These are phyloP conservation scores for Clitoria ternatea DNA, from an alignment of 306 rosid genomes.

Conservation along the genomic window DNA sequence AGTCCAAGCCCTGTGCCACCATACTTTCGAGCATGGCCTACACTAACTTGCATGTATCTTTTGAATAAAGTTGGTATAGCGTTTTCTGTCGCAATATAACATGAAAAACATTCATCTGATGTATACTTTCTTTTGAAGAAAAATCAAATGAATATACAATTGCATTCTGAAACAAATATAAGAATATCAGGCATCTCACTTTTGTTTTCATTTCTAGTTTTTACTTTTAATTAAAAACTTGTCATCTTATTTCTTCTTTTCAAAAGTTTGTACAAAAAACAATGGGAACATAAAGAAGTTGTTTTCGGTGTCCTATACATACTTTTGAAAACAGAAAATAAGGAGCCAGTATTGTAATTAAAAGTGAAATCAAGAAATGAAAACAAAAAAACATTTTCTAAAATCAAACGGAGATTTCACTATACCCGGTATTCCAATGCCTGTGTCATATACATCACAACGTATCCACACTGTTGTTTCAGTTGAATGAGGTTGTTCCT, in stretches of 20 bases:
- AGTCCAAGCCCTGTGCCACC: conserved; percentile 90
- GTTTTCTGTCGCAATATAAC: conserved; percentile 45
- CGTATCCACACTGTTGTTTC: conserved; percentile 68
- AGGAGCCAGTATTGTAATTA: too few species aligned
- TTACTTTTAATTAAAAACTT: too few species aligned
- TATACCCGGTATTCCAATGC: conserved; percentile 90
- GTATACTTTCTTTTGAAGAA: background rate
- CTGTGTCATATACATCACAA: conserved; percentile 84
- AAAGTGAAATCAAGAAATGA: too few species aligned
- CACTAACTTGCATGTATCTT: conserved; percentile 89
- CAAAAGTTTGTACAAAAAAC: too few species aligned
- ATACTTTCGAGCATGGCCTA: conserved; percentile 78
- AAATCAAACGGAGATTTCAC: too few species aligned
- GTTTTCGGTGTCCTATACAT: too few species aligned
- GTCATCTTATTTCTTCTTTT: too few species aligned
- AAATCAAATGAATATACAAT: conserved; percentile 6
- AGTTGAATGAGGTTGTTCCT: conserved; percentile 34
- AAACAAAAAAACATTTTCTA: too few species aligned
- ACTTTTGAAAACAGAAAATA: too few species aligned
- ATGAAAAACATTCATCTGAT: background rate
- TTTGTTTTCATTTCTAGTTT: too few species aligned
- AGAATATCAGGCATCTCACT: too few species aligned
- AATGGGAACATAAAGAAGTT: too few species aligned
- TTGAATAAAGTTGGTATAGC: conserved; percentile 72
- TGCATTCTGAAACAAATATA: background rate